Evolutionary conservation across 108 stramenopile species (phyloP).

Genomic region (Fragilaria radians): DNA sequence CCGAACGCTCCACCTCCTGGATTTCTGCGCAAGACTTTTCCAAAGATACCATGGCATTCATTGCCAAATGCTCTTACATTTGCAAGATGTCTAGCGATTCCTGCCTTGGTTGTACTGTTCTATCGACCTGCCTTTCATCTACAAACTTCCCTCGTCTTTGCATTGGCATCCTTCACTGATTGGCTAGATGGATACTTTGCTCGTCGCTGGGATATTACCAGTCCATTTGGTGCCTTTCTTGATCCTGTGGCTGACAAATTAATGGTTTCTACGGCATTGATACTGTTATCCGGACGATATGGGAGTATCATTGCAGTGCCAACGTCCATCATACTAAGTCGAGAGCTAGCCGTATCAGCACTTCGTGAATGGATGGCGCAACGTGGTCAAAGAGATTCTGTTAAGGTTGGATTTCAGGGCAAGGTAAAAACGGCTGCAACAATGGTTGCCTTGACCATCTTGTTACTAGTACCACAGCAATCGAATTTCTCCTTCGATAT

Average conservation of each 20-base stretch:
- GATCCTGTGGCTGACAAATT: conserved; percentile 98
- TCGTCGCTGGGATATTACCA: conserved; percentile 67
- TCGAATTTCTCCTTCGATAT: conserved; percentile 8
- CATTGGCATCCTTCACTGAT: conserved; percentile 76
- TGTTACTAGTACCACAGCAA: conserved; percentile 43
- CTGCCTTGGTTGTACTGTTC: conserved; percentile 41
- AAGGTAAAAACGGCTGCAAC: conserved; percentile 84
- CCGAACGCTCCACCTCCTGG: conserved; percentile 58
- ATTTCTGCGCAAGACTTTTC: conserved; percentile 45
- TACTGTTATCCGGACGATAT: conserved; percentile 74
- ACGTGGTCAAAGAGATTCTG: conserved; percentile 63
- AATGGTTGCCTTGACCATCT: conserved; percentile 61
- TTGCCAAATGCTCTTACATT: conserved; percentile 74
- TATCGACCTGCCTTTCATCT: conserved; percentile 33
- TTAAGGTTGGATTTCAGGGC: conserved; percentile 85
- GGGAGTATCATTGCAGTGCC: conserved; percentile 67
- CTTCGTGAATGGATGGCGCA: conserved; percentile 95
- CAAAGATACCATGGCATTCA: conserved; percentile 57
- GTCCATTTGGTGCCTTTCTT: conserved; percentile 90
- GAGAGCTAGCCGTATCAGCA: conserved; percentile 88
- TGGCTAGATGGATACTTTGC: conserved; percentile 92
- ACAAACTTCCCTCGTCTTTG: conserved; percentile 40
- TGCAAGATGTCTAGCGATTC: conserved; percentile 66
- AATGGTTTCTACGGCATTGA: conserved; percentile 87
- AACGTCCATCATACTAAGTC: conserved; percentile 73